phyloP scores from a whole-genome alignment of 2,329 filamentous ascomycete genomes.

The Alternaria hordeiaustralica region DNA sequence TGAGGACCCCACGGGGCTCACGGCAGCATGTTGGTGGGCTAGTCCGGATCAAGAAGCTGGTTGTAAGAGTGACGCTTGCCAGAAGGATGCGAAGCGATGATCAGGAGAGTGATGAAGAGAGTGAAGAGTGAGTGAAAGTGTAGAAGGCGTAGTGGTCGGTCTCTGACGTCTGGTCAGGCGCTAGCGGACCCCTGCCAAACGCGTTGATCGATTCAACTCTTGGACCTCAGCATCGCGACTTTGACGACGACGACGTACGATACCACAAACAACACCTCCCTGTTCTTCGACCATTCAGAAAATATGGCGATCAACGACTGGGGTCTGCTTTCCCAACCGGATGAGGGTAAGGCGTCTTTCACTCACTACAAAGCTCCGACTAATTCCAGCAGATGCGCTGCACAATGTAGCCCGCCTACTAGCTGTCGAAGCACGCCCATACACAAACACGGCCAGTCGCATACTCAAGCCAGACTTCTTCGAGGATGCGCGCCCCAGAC shows the following conservation, averaged over 20 bases:
- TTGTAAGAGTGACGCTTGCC: not conserved
- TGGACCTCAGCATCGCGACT: conserved; percentile 12
- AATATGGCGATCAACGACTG: conserved; percentile 60
- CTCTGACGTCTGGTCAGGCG: conserved; percentile 19
- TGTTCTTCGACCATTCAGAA: not conserved
- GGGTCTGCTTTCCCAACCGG: conserved; percentile 73
- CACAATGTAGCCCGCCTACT: conserved; percentile 82
- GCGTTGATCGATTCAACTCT: not conserved
- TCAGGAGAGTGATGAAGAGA: not conserved
- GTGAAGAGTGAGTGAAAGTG: conserved; percentile 8
- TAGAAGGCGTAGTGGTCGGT: not conserved
- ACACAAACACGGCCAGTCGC: conserved; percentile 85
- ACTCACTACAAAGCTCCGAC: not conserved
- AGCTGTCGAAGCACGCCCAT: conserved; percentile 89
- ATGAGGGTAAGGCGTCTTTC: conserved; percentile 59
- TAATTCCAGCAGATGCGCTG: conserved; percentile 67
- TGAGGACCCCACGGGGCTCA: conserved; percentile 9
- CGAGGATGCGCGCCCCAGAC: conserved; percentile 61
- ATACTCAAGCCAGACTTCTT: conserved; percentile 73
- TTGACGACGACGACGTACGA: not conserved
- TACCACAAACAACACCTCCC: not conserved
- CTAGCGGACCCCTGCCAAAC: conserved; percentile 5
- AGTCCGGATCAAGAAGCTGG: not conserved
- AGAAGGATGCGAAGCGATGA: not conserved
- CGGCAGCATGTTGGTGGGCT: conserved; percentile 4